Base-by-base conservation (phyloP, 2,329 filamentous ascomycete genomes). In the Alternaria sp. region DNA sequence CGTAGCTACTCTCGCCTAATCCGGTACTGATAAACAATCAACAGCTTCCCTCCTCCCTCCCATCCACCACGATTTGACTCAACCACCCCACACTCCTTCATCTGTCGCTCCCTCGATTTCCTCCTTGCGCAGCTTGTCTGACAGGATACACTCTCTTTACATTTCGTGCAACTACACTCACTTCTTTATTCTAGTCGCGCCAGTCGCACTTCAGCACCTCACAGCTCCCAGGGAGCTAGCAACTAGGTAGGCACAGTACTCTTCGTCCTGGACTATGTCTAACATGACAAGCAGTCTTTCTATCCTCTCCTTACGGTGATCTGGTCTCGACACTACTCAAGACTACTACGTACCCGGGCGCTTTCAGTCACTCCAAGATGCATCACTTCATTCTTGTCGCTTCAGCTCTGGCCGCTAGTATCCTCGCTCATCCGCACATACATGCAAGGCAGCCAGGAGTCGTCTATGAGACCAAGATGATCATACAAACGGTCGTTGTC, bases 111-210 rank as follows among this genome's bases (percentile, higher is more conserved):
- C 64, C 62, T 68, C 62, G 60, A 63, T 59, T 63, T 66, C 62
- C 60, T 59, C 67, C 65, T 68, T 62, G 58, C 65, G 59, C 67
- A 69, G 63, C 68, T 70, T 69, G 66, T 61, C 66, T 71, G 56
- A 63, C 67, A 59, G 62, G 59, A 65, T 43, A 67, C 67, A 77
- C 71, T 28, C 62, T 74, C 73, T 61, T 73, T 75, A 62, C 68
- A 44, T 61, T 54, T 61, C 66, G 60, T 65, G 53, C 64, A 63
- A 66, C 45, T 52, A 55, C 59, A 49, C 60, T 67, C 67, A 47
- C 66, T 72, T 68, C 57, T 70, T 72, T 67, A 65, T 71, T 50
- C 55, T 50, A 57, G 44, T 59, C 63, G 64, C 64, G 65, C 65
- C 63, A 51, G 67, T 69, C 65, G 69, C 67, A 67, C 55, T 61